Evolutionary conservation across 768 basidiomycete species (phyloP).

Genomic region (Collybiopsis confluens): DNA sequence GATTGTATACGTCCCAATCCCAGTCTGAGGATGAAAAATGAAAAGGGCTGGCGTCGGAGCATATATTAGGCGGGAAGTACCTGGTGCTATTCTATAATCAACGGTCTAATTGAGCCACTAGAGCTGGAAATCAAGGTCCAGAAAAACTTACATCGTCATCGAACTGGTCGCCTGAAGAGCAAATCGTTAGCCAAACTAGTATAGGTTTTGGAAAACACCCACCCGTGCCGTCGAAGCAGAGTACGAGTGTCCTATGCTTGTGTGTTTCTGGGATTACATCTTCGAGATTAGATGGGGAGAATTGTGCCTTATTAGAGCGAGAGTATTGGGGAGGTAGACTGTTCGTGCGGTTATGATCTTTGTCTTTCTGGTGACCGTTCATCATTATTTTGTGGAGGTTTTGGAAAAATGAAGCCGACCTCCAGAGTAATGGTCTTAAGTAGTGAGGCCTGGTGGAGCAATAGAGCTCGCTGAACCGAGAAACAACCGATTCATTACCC

Average conservation of each 20-base stretch:
- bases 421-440: no score
- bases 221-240: conserved; percentile 1
- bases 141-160: not conserved
- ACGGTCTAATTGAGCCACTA: not conserved
- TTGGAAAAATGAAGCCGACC: no score
- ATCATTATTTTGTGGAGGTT: no score
- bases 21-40: conserved; percentile 29
- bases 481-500: no score
- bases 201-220: not conserved
- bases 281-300: not conserved
- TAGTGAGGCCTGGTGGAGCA: no score
- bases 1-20: conserved; percentile 57
- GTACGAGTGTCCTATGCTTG: conserved; percentile 7
- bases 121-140: not conserved
- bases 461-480: no score
- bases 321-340: no score
- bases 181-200: not conserved
- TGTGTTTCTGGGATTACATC: conserved; percentile 8
- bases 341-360: no score
- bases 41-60: conserved; percentile 31
- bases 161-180: not conserved
- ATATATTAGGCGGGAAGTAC: conserved; percentile 32
- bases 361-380: no score
- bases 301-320: no score
- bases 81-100: conserved; percentile 26